A percentile compares a stretch with the other conserved stretches of the same genome.
Conservation (phyloP, 345 rosid genomes). For the Camelina laxa region DNA sequence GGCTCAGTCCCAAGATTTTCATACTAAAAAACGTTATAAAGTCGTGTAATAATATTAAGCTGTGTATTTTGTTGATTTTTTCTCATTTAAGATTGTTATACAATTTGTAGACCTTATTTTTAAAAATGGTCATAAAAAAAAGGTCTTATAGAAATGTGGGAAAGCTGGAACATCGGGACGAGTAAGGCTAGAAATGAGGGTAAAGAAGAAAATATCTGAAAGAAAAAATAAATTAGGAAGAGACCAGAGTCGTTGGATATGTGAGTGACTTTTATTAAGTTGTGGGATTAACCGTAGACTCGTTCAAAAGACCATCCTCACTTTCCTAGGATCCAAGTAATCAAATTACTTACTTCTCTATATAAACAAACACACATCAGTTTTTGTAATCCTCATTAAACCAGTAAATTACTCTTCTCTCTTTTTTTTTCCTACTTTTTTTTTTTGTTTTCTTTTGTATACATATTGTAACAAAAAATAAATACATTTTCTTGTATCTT, state of each 20-base stretch:
- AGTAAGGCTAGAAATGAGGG: slow-evolving; percentile 16
- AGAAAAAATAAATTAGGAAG: background rate
- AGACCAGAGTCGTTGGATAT: slow-evolving; percentile 43
- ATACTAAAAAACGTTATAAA: too few species aligned
- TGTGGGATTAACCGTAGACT: slow-evolving; percentile 24
- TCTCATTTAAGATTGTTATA: background rate
- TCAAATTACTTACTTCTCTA: slow-evolving; percentile 22
- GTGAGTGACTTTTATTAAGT: slow-evolving; percentile 6
- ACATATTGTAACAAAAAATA: slow-evolving; percentile 34
- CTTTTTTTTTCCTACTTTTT: background rate
- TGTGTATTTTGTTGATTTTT: background rate
- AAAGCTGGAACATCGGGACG: slow-evolving; percentile 29
- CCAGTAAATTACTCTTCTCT: slow-evolving; percentile 14
- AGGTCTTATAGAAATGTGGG: slow-evolving; percentile 11
- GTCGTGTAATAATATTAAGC: too few species aligned
- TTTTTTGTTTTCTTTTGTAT: slow-evolving; percentile 27
- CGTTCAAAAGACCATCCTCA: slow-evolving; percentile 41
- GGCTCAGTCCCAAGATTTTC: background rate
- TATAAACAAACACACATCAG: slow-evolving; percentile 23
- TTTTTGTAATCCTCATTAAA: slow-evolving; percentile 2
- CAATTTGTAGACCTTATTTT: background rate
- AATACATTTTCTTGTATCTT: slow-evolving; percentile 41
- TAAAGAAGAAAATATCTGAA: slow-evolving; percentile 11
- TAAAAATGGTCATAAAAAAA: background rate
- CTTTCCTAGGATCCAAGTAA: slow-evolving; percentile 45